Percentiles rank a stretch among this genome's conserved stretches.
Evolutionary conservation across 2,329 filamentous ascomycete genomes (phyloP).

Genomic region (Pseudodiploospora longispora): DNA sequence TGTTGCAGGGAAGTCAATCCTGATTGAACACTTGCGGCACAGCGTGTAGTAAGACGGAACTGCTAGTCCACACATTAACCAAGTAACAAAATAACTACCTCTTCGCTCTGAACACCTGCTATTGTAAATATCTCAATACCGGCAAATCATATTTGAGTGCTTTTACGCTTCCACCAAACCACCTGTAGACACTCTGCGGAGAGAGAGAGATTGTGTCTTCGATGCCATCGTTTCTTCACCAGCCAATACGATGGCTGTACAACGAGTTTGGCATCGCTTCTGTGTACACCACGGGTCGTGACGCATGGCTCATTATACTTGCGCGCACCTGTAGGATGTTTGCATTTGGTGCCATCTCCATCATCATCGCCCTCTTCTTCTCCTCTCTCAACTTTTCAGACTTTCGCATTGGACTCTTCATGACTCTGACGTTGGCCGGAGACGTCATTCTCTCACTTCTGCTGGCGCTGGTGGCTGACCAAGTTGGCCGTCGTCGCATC

Average conservation of each 20-base stretch:
- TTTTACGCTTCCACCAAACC: background rate
- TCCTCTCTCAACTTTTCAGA: slow-evolving; percentile 47
- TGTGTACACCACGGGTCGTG: slow-evolving; percentile 35
- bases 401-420: slow-evolving; percentile 53
- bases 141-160: too few species aligned
- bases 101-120: too few species aligned
- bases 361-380: slow-evolving; percentile 56
- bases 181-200: slow-evolving; percentile 1
- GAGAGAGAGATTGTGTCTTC: slow-evolving; percentile 48
- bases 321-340: slow-evolving; percentile 48
- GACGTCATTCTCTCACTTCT: slow-evolving; percentile 52
- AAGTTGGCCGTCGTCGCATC: slow-evolving; percentile 47
- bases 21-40: too few species aligned
- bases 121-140: too few species aligned
- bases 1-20: too few species aligned
- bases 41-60: too few species aligned
- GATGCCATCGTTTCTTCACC: slow-evolving; percentile 50
- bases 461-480: slow-evolving; percentile 51
- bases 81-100: too few species aligned
- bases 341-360: slow-evolving; percentile 52
- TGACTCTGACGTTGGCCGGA: slow-evolving; percentile 54
- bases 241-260: slow-evolving; percentile 22
- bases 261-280: slow-evolving; percentile 41
- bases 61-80: too few species aligned
- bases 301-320: slow-evolving; percentile 47